phyloP scores from a whole-genome alignment of 2,329 filamentous ascomycete species.

The Aspergillus fumigatiaffinis region DNA sequence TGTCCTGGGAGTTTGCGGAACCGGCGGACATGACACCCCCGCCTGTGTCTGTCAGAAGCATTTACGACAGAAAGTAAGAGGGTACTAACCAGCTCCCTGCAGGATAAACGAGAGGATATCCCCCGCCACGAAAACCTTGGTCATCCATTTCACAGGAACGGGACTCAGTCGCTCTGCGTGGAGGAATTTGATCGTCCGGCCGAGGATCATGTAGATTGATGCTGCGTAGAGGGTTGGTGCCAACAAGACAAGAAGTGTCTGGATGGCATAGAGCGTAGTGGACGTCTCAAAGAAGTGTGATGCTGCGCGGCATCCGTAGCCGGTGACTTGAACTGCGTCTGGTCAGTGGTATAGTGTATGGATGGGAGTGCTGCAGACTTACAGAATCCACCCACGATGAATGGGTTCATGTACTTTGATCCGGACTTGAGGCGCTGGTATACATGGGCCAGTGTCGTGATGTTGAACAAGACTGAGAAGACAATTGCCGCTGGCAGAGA shows the following conservation, averaged over 20 bases:
- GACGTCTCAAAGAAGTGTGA: conserved; percentile 1
- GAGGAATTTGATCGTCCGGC: background rate
- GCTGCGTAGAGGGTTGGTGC: conserved; percentile 5
- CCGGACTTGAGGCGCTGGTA: conserved; percentile 9
- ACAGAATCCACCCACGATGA: conserved; percentile 17
- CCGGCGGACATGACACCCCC: conserved; percentile 2
- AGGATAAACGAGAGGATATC: conserved; percentile 1
- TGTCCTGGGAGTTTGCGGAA: background rate
- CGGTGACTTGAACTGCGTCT: conserved; percentile 1
- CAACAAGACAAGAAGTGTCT: conserved; percentile 1
- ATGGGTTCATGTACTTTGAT: conserved; percentile 11
- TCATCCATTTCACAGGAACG: background rate
- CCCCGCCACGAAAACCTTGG: conserved; percentile 1
- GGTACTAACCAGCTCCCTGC: background rate
- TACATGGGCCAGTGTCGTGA: conserved; percentile 7
- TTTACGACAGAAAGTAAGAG: too few relatives aligned
- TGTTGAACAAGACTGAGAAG: conserved; percentile 17
- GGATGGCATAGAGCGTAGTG: background rate
- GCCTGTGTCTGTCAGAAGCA: background rate
- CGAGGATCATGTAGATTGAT: too few relatives aligned
- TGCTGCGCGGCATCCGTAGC: conserved; percentile 1
- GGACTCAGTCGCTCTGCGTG: background rate
- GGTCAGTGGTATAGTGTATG: background rate
- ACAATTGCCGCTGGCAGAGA: conserved; percentile 21
- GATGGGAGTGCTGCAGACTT: background rate